Base-by-base conservation (phyloP, 2,329 filamentous ascomycete genomes). In the Clarireedia homoeocarpa region DNA sequence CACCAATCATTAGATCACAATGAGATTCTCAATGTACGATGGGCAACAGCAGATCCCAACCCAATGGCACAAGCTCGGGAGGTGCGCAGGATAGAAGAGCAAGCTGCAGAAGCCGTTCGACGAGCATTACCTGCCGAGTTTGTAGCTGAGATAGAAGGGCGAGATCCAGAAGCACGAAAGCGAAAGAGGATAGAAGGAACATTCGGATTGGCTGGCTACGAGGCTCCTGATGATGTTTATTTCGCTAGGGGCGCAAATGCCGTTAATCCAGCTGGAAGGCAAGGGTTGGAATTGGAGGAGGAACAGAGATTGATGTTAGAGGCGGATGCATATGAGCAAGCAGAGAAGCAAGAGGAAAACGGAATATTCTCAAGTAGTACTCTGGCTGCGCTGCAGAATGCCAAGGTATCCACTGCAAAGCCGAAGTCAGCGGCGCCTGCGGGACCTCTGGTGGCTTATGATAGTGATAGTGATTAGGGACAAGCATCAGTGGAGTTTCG, bases 11-110 rank as follows among this genome's bases (percentile, higher is more conserved):
- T 99, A 27, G 94, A 99, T 66, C 87, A 97, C 71, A 86, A 84
- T 60, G 94, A 99, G 73, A 85, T 96, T 23, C 75, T 99, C 26
- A 99, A 99, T 71, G 91, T 99, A 48, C 81, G 95, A 61, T 99
- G 94, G 94, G 94, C 94, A 44, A 99, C 94, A 0, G 88, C 90
- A 6, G 94, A 99, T 69, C 94, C 94, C 1, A 99, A 99, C 64
- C 94, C 94, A 0, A 85, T 94, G 76, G 91, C 92, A 2, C 90
- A 96, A 71, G 95, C 95, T 61, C 81, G 95, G 58, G 94, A 99
- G 72, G 92, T 88, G 2, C 80, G 87, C 40, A 80, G 86, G 42
- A 86, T 99, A 58, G 94, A 99, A 69, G 94, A 99, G 69, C 94
- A 99, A 71, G 94, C 94, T 2, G 94, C 94, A 0, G 94, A 96